phyloP scores from a whole-genome alignment of 2,329 filamentous ascomycete genomes.

The Aspergillus pseudoterreus region DNA sequence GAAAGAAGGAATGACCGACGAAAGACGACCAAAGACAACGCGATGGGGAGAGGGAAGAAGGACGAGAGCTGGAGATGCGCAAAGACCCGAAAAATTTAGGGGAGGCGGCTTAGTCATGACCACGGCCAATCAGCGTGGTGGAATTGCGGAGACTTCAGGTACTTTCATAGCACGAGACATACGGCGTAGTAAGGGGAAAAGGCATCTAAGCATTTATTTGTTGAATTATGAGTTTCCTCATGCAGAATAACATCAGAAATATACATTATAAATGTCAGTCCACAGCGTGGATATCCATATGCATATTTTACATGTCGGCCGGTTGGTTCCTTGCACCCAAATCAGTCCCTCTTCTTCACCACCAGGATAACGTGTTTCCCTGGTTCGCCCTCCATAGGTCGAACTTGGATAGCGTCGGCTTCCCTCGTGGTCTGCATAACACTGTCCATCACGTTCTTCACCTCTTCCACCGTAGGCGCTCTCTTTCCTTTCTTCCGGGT shows the following conservation, averaged over 20 bases:
- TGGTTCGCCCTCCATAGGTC: conserved; percentile 40
- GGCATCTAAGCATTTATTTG: too few relatives aligned
- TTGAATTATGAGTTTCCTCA: too few relatives aligned
- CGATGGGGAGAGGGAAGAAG: conserved; percentile 25
- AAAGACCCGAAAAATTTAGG: conserved; percentile 32
- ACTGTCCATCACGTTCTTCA: conserved; percentile 52
- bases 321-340: background rate
- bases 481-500: conserved; percentile 63
- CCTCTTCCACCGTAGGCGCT: conserved; percentile 59
- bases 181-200: background rate
- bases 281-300: background rate
- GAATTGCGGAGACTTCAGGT: conserved; percentile 26
- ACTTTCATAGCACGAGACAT: background rate
- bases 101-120: conserved; percentile 35
- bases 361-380: conserved; percentile 36
- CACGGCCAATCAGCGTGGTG: conserved; percentile 27
- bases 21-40: conserved; percentile 24
- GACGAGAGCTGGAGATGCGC: conserved; percentile 9
- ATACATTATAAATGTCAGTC: background rate
- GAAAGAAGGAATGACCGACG: conserved; percentile 26
- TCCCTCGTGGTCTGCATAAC: conserved; percentile 46
- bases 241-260: background rate
- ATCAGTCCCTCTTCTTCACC: conserved; percentile 29
- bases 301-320: background rate
- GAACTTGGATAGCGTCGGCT: conserved; percentile 39